phyloP scores from a whole-genome alignment of 2,329 filamentous ascomycete species.

The Epichloe sylvatica region DNA sequence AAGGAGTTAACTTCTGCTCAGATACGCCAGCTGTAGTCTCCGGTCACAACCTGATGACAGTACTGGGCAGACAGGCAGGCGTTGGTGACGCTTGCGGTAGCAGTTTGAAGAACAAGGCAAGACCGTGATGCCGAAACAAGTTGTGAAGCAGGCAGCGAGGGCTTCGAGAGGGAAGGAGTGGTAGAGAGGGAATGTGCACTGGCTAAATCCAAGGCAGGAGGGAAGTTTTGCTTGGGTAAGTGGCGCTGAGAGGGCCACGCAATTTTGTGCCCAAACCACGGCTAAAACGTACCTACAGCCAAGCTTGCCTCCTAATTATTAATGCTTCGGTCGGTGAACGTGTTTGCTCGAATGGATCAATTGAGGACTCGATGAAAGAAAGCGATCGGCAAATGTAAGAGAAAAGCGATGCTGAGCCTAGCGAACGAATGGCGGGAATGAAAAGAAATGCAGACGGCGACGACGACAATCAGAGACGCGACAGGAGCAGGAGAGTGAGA shows the following conservation, averaged over 20 bases:
- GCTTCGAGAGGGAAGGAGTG: background rate
- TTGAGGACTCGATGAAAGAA: conserved; percentile 1
- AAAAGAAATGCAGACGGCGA: conserved; percentile 16
- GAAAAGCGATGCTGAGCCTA: conserved; percentile 16
- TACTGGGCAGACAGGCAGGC: background rate
- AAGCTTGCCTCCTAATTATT: background rate
- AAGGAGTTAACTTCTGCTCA: background rate
- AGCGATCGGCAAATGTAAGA: conserved; percentile 2
- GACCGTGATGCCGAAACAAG: background rate
- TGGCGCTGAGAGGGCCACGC: background rate
- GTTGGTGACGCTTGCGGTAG: background rate
- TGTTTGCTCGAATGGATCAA: background rate
- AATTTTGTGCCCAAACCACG: background rate
- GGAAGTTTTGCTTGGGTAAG: background rate
- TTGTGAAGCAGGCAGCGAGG: background rate
- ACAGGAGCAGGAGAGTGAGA: conserved; percentile 13
- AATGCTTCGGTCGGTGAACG: background rate
- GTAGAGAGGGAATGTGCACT: background rate
- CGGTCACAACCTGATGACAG: conserved; percentile 3
- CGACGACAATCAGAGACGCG: conserved; percentile 13
- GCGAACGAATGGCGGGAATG: conserved; percentile 27
- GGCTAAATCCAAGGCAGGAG: background rate
- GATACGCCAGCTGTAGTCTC: background rate
- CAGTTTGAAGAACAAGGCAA: background rate
- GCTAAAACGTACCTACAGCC: conserved; percentile 1